Percentiles rank a stretch among this genome's conserved stretches.
phyloP scores from a whole-genome alignment of 2,329 filamentous ascomycete genomes.

The Drechslerella stenobrocha region DNA sequence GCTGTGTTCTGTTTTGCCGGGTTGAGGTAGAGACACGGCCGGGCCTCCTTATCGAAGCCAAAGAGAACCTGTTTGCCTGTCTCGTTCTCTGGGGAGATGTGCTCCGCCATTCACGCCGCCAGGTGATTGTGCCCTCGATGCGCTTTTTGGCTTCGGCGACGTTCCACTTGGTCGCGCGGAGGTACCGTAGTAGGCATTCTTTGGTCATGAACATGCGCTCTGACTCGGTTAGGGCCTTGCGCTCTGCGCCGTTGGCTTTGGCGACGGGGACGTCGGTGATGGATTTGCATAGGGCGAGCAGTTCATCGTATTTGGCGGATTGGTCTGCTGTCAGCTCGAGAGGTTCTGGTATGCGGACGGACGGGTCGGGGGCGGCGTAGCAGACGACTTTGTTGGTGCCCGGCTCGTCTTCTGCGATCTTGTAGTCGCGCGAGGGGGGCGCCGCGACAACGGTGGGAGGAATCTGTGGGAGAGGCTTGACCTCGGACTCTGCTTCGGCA shows the following conservation, averaged over 20 bases:
- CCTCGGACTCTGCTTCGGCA: not conserved
- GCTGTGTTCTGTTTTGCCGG: slow-evolving; percentile 93
- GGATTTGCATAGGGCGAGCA: slow-evolving; percentile 70
- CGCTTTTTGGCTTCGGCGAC: slow-evolving; percentile 74
- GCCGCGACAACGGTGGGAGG: not conserved
- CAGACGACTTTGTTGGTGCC: slow-evolving; percentile 27
- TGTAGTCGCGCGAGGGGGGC: slow-evolving; percentile 21
- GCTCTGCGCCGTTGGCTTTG: slow-evolving; percentile 62
- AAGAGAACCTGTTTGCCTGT: slow-evolving; percentile 92
- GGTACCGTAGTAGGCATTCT: slow-evolving; percentile 89
- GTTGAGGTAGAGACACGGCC: slow-evolving; percentile 89
- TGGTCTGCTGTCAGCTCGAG: slow-evolving; percentile 73
- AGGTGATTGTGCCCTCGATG: slow-evolving; percentile 77
- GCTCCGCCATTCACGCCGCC: slow-evolving; percentile 89
- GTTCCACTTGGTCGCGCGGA: slow-evolving; percentile 91
- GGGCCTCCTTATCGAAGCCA: slow-evolving; percentile 79
- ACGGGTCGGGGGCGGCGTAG: slow-evolving; percentile 24
- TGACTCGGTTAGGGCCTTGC: slow-evolving; percentile 70
- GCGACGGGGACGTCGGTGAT: slow-evolving; percentile 72
- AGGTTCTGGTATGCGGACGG: slow-evolving; percentile 60
- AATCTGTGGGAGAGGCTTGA: not conserved
- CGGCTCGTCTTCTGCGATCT: slow-evolving; percentile 41
- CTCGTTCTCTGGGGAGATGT: slow-evolving; percentile 91
- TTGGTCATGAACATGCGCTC: slow-evolving; percentile 89
- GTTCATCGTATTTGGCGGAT: slow-evolving; percentile 74